Conservation (phyloP, 2,329 filamentous ascomycete genomes). For the Arthrobotrys musiformis region DNA sequence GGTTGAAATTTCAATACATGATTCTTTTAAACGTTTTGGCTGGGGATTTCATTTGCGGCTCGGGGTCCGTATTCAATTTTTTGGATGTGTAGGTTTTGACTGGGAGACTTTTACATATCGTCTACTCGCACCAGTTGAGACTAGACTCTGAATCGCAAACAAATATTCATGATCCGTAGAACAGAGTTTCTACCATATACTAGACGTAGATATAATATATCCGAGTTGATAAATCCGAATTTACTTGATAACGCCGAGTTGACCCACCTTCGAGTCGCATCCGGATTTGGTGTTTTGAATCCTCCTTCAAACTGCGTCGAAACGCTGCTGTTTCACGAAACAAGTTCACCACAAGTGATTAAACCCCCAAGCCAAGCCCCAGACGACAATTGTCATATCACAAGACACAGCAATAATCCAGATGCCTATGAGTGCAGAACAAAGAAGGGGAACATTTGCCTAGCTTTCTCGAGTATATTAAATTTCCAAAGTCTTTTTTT, state of each 20-base stretch:
- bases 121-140: neutral
- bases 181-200: neutral
- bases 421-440: no score
- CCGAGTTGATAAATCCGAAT: no score
- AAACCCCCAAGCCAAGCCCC: no score
- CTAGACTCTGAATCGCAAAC: slow-evolving; percentile 6
- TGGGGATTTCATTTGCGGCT: slow-evolving; percentile 22
- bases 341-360: slow-evolving; percentile 30
- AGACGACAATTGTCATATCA: slow-evolving; percentile 27
- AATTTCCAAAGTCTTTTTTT: neutral
- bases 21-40: slow-evolving; percentile 20
- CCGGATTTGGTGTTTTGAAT: neutral
- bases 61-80: neutral
- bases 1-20: neutral
- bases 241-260: no score
- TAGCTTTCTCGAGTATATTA: neutral
- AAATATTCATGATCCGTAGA: neutral
- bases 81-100: slow-evolving; percentile 17
- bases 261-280: neutral
- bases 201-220: no score
- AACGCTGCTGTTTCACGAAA: slow-evolving; percentile 50
- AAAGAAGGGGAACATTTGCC: neutral
- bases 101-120: slow-evolving; percentile 1
- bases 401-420: slow-evolving; percentile 13
- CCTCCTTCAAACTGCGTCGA: slow-evolving; percentile 53